phyloP scores from a whole-genome alignment of 805 yeast species.

The Candida krabiensis region DNA sequence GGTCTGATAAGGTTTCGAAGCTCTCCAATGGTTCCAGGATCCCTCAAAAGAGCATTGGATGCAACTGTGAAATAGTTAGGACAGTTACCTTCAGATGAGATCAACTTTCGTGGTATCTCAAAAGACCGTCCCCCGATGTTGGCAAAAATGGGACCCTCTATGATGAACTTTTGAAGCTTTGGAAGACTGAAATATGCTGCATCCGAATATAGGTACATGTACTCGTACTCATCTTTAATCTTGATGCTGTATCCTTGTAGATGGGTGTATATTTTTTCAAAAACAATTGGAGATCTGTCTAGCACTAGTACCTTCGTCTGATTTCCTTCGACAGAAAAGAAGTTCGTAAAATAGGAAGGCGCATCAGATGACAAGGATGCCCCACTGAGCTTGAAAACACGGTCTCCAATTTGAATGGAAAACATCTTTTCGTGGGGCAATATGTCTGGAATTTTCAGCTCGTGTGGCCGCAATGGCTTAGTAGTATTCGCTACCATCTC shows the following conservation, averaged over 20 bases:
- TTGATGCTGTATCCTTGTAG: slow-evolving; percentile 76
- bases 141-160: slow-evolving; percentile 55
- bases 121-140: slow-evolving; percentile 61
- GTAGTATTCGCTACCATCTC: too few relatives aligned
- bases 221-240: slow-evolving; percentile 60
- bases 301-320: slow-evolving; percentile 50
- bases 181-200: slow-evolving; percentile 69
- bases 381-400: slow-evolving; percentile 67
- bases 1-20: slow-evolving; percentile 61
- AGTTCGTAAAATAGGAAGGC: slow-evolving; percentile 84
- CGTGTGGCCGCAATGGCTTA: too few relatives aligned
- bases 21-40: slow-evolving; percentile 40
- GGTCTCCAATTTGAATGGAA: slow-evolving; percentile 68
- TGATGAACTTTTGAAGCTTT: slow-evolving; percentile 48
- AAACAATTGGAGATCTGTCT: slow-evolving; percentile 73
- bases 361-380: slow-evolving; percentile 84
- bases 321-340: slow-evolving; percentile 46
- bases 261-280: slow-evolving; percentile 66
- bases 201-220: slow-evolving; percentile 63
- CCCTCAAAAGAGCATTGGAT: slow-evolving; percentile 49
- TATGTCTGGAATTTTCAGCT: slow-evolving; percentile 47
- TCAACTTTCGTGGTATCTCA: slow-evolving; percentile 54
- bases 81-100: slow-evolving; percentile 61
- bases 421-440: slow-evolving; percentile 72
- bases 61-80: slow-evolving; percentile 78